These are phyloP conservation scores for Euphorbia tirucalli DNA, from an alignment of 345 rosid genomes.

Conservation along the genomic window DNA sequence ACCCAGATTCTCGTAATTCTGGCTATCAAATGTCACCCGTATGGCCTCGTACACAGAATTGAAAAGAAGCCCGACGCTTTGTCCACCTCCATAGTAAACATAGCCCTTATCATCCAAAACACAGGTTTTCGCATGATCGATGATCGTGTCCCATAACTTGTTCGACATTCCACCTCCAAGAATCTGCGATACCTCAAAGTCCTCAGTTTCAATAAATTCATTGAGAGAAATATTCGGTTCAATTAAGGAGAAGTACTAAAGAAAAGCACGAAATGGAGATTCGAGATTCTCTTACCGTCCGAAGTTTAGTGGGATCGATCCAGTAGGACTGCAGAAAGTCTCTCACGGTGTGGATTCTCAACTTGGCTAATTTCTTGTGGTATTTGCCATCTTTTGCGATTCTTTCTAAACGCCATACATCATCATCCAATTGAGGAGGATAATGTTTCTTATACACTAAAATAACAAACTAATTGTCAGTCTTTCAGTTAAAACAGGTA, in stretches of 20 bases:
- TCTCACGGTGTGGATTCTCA: conserved; percentile 33
- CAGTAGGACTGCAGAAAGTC: conserved; percentile 38
- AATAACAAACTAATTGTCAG: conserved; percentile 10
- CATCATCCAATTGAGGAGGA: conserved; percentile 60
- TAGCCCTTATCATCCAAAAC: conserved; percentile 47
- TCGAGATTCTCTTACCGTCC: conserved; percentile 39
- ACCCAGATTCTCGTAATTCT: conserved; percentile 16
- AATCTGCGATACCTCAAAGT: conserved; percentile 35
- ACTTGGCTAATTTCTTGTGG: conserved; percentile 35
- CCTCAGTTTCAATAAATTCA: conserved; percentile 1
- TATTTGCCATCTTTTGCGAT: conserved; percentile 63
- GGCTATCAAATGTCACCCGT: conserved; percentile 42
- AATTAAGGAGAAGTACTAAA: neutral
- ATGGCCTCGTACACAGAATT: conserved; percentile 47
- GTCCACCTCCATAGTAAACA: conserved; percentile 29
- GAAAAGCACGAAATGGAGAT: neutral
- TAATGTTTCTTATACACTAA: conserved; percentile 71
- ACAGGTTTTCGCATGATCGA: conserved; percentile 60
- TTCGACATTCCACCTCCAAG: conserved; percentile 41
- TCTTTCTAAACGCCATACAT: conserved; percentile 71
- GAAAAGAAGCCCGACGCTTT: conserved; percentile 39
- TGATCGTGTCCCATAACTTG: conserved; percentile 52
- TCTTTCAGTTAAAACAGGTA: neutral
- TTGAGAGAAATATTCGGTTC: neutral
- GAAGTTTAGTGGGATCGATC: conserved; percentile 23